These are phyloP conservation scores for Kappamyces sp. DNA, from an alignment of 192 early-diverging fungal genomes.

Conservation along the genomic window DNA sequence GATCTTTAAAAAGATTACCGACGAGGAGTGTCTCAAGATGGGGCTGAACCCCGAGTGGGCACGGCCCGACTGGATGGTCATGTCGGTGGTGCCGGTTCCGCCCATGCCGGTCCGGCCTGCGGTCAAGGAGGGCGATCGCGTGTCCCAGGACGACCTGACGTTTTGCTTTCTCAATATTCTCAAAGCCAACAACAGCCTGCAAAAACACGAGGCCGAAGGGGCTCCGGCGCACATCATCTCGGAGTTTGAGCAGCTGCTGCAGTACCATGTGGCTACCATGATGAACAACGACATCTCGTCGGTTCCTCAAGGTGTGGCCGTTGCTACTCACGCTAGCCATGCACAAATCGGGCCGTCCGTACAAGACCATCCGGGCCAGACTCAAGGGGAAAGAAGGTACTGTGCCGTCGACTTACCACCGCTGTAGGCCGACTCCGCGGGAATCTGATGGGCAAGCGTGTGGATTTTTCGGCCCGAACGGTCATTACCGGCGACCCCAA, in stretches of 20 bases:
- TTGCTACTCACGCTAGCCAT: too few relatives aligned
- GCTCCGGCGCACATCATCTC: constrained; percentile 80
- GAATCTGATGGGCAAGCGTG: constrained; percentile 99
- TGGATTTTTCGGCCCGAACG: constrained; percentile 98
- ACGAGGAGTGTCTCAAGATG: constrained; percentile 78
- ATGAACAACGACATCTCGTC: constrained; percentile 97
- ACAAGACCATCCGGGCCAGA: constrained; percentile 91
- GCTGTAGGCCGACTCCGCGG: constrained; percentile 96
- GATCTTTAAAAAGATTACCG: constrained; percentile 79
- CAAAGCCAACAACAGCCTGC: constrained; percentile 83
- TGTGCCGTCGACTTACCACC: too few relatives aligned
- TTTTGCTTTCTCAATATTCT: constrained; percentile 89
- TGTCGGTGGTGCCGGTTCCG: constrained; percentile 89
- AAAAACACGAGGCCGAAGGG: constrained; percentile 75
- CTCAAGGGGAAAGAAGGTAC: constrained; percentile 99
- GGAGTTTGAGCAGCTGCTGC: constrained; percentile 81
- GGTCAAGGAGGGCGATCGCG: constrained; percentile 81
- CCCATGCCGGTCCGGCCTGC: constrained; percentile 95
- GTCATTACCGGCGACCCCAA: constrained; percentile 99
- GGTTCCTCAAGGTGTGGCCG: constrained; percentile 80
- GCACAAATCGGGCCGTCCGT: constrained; percentile 89
- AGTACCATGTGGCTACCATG: constrained; percentile 93
- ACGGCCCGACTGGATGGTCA: constrained; percentile 97
- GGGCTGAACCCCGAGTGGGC: constrained; percentile 86
- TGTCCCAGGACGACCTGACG: constrained; percentile 95